These are phyloP conservation scores for Agrostemma githago DNA, from an alignment of 148 eudicot species.

Conservation along the genomic window DNA sequence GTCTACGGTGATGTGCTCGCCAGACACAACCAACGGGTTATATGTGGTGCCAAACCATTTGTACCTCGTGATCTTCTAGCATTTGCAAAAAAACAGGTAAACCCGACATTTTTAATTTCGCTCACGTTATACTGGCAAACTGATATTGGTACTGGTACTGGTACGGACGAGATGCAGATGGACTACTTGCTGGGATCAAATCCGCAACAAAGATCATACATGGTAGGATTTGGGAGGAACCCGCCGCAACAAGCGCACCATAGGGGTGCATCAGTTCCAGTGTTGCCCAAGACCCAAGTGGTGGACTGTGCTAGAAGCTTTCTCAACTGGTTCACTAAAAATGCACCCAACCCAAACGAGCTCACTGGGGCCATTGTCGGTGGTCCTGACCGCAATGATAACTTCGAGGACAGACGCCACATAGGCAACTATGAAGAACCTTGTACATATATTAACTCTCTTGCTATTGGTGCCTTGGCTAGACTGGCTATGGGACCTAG, in stretches of 20 bases:
- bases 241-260: slow-evolving; percentile 85
- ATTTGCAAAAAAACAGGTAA: slow-evolving; percentile 77
- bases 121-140: background rate
- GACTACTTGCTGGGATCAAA: slow-evolving; percentile 75
- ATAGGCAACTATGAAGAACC: slow-evolving; percentile 56
- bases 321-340: slow-evolving; percentile 39
- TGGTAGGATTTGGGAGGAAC: slow-evolving; percentile 81
- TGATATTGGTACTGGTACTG: no score
- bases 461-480: slow-evolving; percentile 72
- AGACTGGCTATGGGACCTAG: slow-evolving; percentile 39
- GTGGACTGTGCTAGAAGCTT: slow-evolving; percentile 58
- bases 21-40: slow-evolving; percentile 44
- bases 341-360: slow-evolving; percentile 65
- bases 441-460: slow-evolving; percentile 63
- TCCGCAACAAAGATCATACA: slow-evolving; percentile 71
- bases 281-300: slow-evolving; percentile 15
- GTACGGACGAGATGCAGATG: slow-evolving; percentile 37
- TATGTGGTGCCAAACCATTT: slow-evolving; percentile 50
- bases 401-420: slow-evolving; percentile 53
- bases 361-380: slow-evolving; percentile 92
- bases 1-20: slow-evolving; percentile 65
- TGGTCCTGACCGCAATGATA: slow-evolving; percentile 69
- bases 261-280: slow-evolving; percentile 80
- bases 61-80: slow-evolving; percentile 37
- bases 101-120: no score